Evolutionary conservation across 495 filamentous ascomycete species (phyloP).

Genomic region (Diplogelasinospora grovesii): DNA sequence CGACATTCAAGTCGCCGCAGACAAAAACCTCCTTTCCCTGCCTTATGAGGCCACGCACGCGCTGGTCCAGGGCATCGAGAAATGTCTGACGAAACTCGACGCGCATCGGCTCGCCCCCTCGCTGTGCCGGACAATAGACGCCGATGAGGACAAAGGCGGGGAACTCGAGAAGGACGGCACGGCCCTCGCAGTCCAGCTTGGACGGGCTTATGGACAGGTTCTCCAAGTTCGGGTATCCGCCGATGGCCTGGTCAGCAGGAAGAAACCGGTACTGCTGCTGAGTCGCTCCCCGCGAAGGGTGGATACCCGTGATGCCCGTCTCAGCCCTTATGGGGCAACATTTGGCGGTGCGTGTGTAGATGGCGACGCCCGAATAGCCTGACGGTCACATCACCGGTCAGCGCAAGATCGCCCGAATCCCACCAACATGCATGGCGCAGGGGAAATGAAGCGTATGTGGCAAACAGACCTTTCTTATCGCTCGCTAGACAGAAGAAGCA

Average conservation of each 20-base stretch:
- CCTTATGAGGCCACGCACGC: slow-evolving; percentile 75
- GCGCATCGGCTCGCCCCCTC: slow-evolving; percentile 77
- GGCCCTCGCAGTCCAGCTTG: slow-evolving; percentile 81
- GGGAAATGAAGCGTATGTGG: not conserved
- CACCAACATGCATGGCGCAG: not conserved
- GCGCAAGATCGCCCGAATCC: too few relatives aligned
- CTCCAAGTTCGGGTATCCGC: slow-evolving; percentile 71
- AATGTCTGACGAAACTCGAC: slow-evolving; percentile 79
- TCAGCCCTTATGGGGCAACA: slow-evolving; percentile 88
- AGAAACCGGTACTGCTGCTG: slow-evolving; percentile 74
- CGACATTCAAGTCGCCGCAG: slow-evolving; percentile 87
- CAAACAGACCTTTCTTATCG: slow-evolving; percentile 73
- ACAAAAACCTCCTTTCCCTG: slow-evolving; percentile 77
- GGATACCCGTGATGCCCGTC: slow-evolving; percentile 81
- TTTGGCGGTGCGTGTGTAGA: slow-evolving; percentile 85
- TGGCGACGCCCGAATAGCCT: slow-evolving; percentile 96
- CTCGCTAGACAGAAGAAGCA: slow-evolving; percentile 90
- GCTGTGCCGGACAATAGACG: slow-evolving; percentile 80
- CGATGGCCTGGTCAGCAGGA: slow-evolving; percentile 72
- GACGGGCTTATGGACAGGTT: slow-evolving; percentile 67
- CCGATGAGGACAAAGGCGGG: slow-evolving; percentile 91
- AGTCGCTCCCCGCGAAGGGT: too few relatives aligned
- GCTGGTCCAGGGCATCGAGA: slow-evolving; percentile 68
- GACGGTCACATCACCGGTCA: slow-evolving; percentile 5
- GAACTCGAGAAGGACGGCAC: slow-evolving; percentile 90